Evolutionary conservation across 2,329 filamentous ascomycete genomes (phyloP).

Genomic region (Cordyceps javanica): DNA sequence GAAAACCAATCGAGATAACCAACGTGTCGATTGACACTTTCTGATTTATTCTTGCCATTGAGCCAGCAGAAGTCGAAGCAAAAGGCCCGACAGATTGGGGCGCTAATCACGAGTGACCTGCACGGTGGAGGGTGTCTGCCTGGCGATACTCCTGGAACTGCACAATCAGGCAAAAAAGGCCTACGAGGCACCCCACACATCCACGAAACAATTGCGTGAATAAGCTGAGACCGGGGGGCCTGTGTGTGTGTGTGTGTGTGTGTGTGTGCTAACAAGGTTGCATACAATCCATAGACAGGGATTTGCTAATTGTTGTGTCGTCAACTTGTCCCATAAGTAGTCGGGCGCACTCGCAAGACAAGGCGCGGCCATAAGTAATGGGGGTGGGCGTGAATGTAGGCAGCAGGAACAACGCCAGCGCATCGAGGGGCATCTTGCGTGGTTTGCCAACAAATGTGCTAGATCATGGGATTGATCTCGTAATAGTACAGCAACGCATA

Average conservation of each 20-base stretch:
- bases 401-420: not conserved
- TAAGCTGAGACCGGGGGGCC: not conserved
- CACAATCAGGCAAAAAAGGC: not conserved
- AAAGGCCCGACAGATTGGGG: not conserved
- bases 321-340: not conserved
- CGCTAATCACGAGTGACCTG: slow-evolving; percentile 11
- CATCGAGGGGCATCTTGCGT: not conserved
- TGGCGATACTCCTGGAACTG: slow-evolving; percentile 3
- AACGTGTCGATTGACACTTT: not conserved
- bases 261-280: not conserved
- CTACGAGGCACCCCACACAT: not conserved
- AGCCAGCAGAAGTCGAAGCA: not conserved
- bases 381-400: not conserved
- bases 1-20: not conserved
- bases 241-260: too few relatives aligned
- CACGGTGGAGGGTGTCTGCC: slow-evolving; percentile 7
- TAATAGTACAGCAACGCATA: not conserved
- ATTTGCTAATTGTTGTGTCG: not conserved
- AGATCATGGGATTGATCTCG: not conserved
- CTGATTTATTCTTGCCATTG: not conserved
- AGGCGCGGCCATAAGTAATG: too few relatives aligned
- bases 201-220: not conserved
- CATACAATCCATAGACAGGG: slow-evolving; percentile 4
- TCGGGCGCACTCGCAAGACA: too few relatives aligned
- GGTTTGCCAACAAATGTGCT: not conserved